Percentiles rank a stretch among this genome's conserved stretches.
Conservation (phyloP, 805 yeast genomes). For the Ascoidea rubescens region DNA sequence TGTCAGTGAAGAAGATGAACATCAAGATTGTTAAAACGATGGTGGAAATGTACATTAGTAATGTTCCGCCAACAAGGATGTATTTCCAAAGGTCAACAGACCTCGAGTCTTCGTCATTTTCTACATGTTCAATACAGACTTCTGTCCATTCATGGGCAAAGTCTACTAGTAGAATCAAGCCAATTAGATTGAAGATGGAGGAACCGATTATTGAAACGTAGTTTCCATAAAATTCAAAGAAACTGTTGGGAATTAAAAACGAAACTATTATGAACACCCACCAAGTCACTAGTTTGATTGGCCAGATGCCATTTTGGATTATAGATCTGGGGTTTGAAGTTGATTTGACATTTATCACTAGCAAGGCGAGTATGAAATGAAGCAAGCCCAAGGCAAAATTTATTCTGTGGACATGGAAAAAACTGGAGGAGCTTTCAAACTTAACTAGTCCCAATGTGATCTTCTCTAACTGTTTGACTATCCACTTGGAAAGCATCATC, state of each 20-base stretch:
- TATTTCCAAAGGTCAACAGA: slow-evolving; percentile 56
- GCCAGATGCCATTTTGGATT: slow-evolving; percentile 91
- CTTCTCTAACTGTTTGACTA: slow-evolving; percentile 57
- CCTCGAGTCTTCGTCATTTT: slow-evolving; percentile 49
- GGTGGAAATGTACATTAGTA: slow-evolving; percentile 67
- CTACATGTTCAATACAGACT: slow-evolving; percentile 81
- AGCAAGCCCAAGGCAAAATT: slow-evolving; percentile 76
- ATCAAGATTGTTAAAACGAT: slow-evolving; percentile 61
- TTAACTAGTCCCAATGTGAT: slow-evolving; percentile 58
- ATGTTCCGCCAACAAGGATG: slow-evolving; percentile 75
- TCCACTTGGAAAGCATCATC: slow-evolving; percentile 79
- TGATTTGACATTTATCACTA: slow-evolving; percentile 63
- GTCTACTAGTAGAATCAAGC: slow-evolving; percentile 81
- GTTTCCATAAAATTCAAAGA: slow-evolving; percentile 85
- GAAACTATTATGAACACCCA: slow-evolving; percentile 39
- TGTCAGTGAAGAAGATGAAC: slow-evolving; percentile 71
- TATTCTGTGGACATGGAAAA: slow-evolving; percentile 86
- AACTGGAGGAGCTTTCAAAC: slow-evolving; percentile 59
- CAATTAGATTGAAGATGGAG: slow-evolving; percentile 76
- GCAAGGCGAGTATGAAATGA: slow-evolving; percentile 56
- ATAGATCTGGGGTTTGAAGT: slow-evolving; percentile 66
- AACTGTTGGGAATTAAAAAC: slow-evolving; percentile 74
- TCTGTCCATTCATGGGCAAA: slow-evolving; percentile 99
- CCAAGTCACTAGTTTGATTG: slow-evolving; percentile 53
- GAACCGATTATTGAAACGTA: slow-evolving; percentile 77